A percentile compares a stretch with the other conserved stretches of the same genome.
These are phyloP conservation scores for Collybiopsis luxurians DNA, from an alignment of 768 basidiomycete genomes.

Conservation along the genomic window DNA sequence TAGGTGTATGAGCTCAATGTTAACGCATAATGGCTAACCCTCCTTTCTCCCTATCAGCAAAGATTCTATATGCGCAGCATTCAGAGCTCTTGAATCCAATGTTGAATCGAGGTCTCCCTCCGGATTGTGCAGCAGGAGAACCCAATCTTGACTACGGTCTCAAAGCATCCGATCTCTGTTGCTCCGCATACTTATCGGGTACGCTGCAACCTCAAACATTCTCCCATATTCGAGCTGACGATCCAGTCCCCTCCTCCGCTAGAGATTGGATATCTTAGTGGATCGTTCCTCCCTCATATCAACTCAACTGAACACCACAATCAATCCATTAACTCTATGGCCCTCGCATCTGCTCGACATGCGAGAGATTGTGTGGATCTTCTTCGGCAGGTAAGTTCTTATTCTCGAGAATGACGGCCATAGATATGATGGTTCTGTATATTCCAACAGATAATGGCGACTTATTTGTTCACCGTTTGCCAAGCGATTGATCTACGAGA, in stretches of 20 bases:
- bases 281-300: neutral
- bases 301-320: neutral
- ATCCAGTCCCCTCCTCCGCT: neutral
- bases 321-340: neutral
- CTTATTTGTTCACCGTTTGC: neutral
- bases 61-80: conserved; percentile 40
- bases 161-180: conserved; percentile 59
- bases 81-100: conserved; percentile 54
- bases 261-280: neutral
- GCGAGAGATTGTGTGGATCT: neutral
- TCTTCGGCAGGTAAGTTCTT: neutral
- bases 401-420: neutral
- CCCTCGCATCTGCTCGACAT: neutral
- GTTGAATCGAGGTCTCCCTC: conserved; percentile 61
- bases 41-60: too few species aligned
- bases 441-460: neutral
- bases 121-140: conserved; percentile 50
- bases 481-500: conserved; percentile 4
- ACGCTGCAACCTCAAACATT: too few species aligned
- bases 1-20: conserved; percentile 52
- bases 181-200: conserved; percentile 47
- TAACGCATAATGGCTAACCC: too few species aligned
- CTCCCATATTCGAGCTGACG: too few species aligned
- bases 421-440: neutral
- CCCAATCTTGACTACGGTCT: conserved; percentile 54